phyloP scores from a whole-genome alignment of 192 early-diverging fungal genomes.

The Rhizophagus prolifer region DNA sequence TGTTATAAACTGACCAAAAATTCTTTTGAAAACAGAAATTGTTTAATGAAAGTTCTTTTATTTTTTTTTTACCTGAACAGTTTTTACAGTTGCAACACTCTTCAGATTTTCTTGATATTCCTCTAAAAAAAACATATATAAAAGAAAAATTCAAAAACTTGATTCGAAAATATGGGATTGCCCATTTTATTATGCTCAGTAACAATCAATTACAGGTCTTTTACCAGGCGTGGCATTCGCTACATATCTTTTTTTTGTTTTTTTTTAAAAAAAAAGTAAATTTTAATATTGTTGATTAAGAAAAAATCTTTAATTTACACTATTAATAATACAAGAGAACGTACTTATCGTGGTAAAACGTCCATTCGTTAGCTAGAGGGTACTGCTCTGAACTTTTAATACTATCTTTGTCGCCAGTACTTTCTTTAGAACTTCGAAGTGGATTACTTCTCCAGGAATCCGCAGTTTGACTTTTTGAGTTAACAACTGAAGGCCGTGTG shows the following conservation, averaged over 20 bases:
- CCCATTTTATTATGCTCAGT: not conserved
- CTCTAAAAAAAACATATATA: not conserved
- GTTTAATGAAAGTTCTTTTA: not conserved
- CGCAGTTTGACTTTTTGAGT: not conserved
- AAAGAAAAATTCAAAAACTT: not conserved
- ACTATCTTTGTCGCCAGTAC: slow-evolving; percentile 28
- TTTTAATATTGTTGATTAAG: too few species aligned
- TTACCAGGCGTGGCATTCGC: slow-evolving; percentile 44
- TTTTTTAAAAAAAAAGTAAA: too few species aligned
- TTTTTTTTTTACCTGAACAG: slow-evolving; percentile 44
- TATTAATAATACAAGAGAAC: not conserved
- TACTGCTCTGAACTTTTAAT: slow-evolving; percentile 30
- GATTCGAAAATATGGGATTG: not conserved
- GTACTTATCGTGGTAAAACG: slow-evolving; percentile 48
- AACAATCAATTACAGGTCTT: not conserved
- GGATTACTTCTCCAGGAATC: not conserved
- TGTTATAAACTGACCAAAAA: slow-evolving; percentile 52
- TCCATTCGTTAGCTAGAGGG: slow-evolving; percentile 41
- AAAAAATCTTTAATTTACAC: too few species aligned
- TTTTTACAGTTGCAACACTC: slow-evolving; percentile 45
- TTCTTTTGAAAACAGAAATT: slow-evolving; percentile 22
- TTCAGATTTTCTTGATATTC: slow-evolving; percentile 49
- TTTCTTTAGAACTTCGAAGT: slow-evolving; percentile 1
- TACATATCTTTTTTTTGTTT: slow-evolving; percentile 35
- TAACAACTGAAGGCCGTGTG: not conserved